Evolutionary conservation across 2,329 filamentous ascomycete species (phyloP), one percentile per base, ranked within the genome.

Genomic region (Penicillium aurantiogriseum): DNA sequence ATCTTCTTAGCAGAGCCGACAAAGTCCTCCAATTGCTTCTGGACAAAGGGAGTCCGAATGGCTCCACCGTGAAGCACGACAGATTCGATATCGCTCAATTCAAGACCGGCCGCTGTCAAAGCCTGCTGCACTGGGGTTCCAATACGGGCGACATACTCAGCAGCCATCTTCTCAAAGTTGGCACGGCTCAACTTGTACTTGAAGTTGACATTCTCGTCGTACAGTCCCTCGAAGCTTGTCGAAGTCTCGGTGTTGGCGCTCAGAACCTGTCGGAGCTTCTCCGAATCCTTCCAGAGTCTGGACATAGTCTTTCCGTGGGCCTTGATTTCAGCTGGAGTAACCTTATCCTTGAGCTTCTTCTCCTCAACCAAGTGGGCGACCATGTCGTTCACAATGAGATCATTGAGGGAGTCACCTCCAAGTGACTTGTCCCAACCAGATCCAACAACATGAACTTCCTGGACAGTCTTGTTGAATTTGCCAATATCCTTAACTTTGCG

Each of bases 391-490:
- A 96, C 83, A 64, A 99, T 91, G 59, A 96, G 80, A 57, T 89
- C 85, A 74, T 97, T 99, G 60, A 99, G 82, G 35, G 88, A 82
- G 71, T 99, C 93, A 54, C 94, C 94, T 58, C 94, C 94, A 19
- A 99, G 86, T 3, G 88, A 90, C 69, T 86, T 85, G 70, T 99
- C 94, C 90, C 91, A 99, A 59, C 91, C 91, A 65, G 84, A 84
- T 57, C 93, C 92, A 44, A 97, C 68, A 38, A 96, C 90, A 60
- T 91, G 86, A n/a, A 97, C 88, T 74, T 99, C 94, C 72, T 97
- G 94, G 33, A 99, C 79, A 1, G 92, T 97, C 84, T 97, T 97
- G 82, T 97, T 97, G 80, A 85, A 93, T 74, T 90, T 92, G 64
- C 92, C 92, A 54, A 93, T 78, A 67, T 97, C 93, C 81, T 97